Percentiles rank a stretch among this genome's conserved stretches.
phyloP scores from a whole-genome alignment of 1,139 yeast genomes.

The Magnusiomyces fungicola region DNA sequence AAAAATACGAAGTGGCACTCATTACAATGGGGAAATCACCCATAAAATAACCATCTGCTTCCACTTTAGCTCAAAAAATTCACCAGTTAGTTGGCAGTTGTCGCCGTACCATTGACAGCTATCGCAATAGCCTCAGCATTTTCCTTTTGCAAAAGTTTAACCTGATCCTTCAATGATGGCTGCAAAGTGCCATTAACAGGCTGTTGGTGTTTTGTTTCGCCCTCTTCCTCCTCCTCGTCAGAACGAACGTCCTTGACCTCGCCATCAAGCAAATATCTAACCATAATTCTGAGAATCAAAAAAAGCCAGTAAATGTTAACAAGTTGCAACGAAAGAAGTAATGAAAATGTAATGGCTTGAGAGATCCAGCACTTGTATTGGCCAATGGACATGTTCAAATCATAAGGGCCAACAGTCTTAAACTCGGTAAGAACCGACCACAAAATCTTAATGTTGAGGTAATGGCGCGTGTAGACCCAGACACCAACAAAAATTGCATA shows the following conservation, averaged over 20 bases:
- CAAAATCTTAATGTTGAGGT: slow-evolving; percentile 66
- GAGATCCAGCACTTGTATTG: slow-evolving; percentile 96
- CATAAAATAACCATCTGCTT: too few species aligned
- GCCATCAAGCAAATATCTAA: slow-evolving; percentile 52
- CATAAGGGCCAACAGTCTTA: slow-evolving; percentile 72
- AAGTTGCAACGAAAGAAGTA: slow-evolving; percentile 72
- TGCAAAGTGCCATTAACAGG: too few species aligned
- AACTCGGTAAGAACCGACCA: slow-evolving; percentile 89
- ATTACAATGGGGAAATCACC: too few species aligned
- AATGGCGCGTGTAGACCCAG: slow-evolving; percentile 90
- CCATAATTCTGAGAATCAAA: slow-evolving; percentile 69
- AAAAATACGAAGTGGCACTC: too few species aligned
- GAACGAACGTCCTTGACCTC: slow-evolving; percentile 78
- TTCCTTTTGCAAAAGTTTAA: too few species aligned
- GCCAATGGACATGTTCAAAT: slow-evolving; percentile 80
- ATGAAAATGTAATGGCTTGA: slow-evolving; percentile 74
- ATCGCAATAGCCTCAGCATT: too few species aligned
- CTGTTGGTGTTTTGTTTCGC: slow-evolving; percentile 17
- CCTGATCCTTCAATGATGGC: too few species aligned
- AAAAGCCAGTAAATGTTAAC: slow-evolving; percentile 85
- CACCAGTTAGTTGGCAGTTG: too few species aligned
- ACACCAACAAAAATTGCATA: slow-evolving; percentile 57
- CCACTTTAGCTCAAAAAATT: too few species aligned
- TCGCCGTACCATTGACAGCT: too few species aligned
- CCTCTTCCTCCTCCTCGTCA: slow-evolving; percentile 57